Percentiles rank a stretch among this genome's conserved stretches.
Evolutionary conservation across 345 rosid species (phyloP).

Genomic region (Linum usitatissimum): DNA sequence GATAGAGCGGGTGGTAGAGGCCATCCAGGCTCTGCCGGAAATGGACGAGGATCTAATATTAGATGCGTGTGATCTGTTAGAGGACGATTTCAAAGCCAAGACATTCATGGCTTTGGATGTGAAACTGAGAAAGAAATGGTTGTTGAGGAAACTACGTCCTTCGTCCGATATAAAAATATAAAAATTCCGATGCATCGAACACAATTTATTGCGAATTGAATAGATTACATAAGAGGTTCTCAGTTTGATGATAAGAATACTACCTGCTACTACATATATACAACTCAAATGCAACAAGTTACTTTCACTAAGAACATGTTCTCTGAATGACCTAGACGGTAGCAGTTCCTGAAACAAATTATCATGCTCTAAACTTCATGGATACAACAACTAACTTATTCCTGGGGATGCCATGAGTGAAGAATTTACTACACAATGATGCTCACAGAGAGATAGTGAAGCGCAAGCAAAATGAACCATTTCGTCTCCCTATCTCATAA

Average conservation of each 20-base stretch:
- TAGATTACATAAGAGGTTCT: too few species aligned
- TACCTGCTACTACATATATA: too few species aligned
- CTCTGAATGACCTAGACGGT: too few species aligned
- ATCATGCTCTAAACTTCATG: not conserved
- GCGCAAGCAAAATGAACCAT: not conserved
- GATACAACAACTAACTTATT: not conserved
- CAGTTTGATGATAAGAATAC: too few species aligned
- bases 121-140: constrained; percentile 68
- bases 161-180: too few species aligned
- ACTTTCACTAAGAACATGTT: too few species aligned
- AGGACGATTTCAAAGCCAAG: constrained; percentile 71
- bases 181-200: too few species aligned
- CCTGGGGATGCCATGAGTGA: not conserved
- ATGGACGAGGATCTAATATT: constrained; percentile 81
- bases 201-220: too few species aligned
- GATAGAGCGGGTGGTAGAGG: constrained; percentile 50
- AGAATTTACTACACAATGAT: not conserved
- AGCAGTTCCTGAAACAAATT: too few species aligned
- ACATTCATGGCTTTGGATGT: constrained; percentile 69
- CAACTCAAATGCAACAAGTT: too few species aligned
- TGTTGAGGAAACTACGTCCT: constrained; percentile 66
- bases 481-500: constrained; percentile 22
- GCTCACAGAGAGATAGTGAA: not conserved
- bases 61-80: constrained; percentile 82
- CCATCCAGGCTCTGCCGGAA: constrained; percentile 62